Evolutionary conservation across 2,329 filamentous ascomycete species (phyloP).

Genomic region (Emmonsiellopsis sp.): DNA sequence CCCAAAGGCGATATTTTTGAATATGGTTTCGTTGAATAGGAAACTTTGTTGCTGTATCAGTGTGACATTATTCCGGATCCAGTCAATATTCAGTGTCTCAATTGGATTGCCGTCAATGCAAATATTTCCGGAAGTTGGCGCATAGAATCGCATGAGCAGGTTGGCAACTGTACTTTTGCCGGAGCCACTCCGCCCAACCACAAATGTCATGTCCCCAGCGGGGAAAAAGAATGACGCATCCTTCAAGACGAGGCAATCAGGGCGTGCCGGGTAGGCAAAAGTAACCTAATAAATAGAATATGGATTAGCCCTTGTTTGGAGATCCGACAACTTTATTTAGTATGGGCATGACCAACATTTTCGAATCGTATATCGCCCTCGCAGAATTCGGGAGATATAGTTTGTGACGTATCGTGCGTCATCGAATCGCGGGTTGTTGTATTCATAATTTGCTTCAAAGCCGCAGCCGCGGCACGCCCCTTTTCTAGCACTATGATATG

Average conservation of each 20-base stretch:
- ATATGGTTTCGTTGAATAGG: conserved; percentile 72
- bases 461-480: conserved; percentile 62
- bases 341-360: conserved; percentile 40
- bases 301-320: background rate
- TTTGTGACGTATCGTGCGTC: conserved; percentile 21
- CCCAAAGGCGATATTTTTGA: conserved; percentile 69
- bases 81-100: conserved; percentile 52
- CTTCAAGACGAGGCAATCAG: conserved; percentile 49
- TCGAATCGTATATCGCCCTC: conserved; percentile 60
- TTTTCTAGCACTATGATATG: conserved; percentile 71
- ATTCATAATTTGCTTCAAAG: conserved; percentile 43
- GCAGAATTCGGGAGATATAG: conserved; percentile 35
- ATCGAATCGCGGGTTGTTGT: conserved; percentile 14
- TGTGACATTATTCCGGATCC: conserved; percentile 69
- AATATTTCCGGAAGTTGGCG: conserved; percentile 55
- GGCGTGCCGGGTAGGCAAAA: conserved; percentile 71
- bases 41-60: conserved; percentile 74
- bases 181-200: conserved; percentile 79
- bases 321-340: too few species aligned
- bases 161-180: conserved; percentile 86
- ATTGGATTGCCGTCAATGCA: conserved; percentile 57
- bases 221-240: conserved; percentile 60
- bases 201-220: conserved; percentile 62
- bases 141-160: conserved; percentile 69
- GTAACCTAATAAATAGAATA: conserved; percentile 47